Evolutionary conservation across 208 protist genomes (phyloP), one percentile per base, ranked within the genome.

Genomic region (Leptomonas pyrrhocoris): DNA sequence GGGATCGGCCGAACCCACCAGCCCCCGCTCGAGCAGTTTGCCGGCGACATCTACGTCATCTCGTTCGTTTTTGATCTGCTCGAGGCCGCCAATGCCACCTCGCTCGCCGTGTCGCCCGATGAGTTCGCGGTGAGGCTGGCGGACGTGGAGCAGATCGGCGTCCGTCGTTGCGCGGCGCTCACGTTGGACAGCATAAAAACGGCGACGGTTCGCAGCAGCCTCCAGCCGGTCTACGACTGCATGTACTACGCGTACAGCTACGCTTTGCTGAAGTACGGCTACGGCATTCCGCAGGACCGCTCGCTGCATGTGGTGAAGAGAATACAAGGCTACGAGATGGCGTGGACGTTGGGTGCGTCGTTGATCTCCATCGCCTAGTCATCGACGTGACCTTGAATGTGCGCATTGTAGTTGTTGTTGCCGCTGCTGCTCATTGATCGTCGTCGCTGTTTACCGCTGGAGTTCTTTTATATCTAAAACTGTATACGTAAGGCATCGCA

Each of bases 261-360:
- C 67, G 79, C 83, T 23, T 57, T 96, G 46, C 74, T 96, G 21
- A 72, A 65, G 13, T 7, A 91, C 58, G 86, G 86, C 9, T 88
- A 90, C 73, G 74, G 77, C 27, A 81, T 94, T 34, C 46, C 74
- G 8, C 61, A 82, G 11, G 70, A 85, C n/a, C 79, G 80, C 36
- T n/a, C 74, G 42, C 55, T 96, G 50, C 73, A 80, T 34, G 81
- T 95, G 43, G 85, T 67, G 11, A 95, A 96, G 78, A 93, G 92
- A 67, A 94, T 96, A 34, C 76, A 84, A 30, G 88, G 82, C 28
- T 83, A 85, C 73, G 92, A 96, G 64, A 81, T 83, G 13, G 73
- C 88, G 16, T 96, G 92, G 92, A 73, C 86, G 15, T 74, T 96
- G 13, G 92, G 92, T 38, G 87, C 89, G 15, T 88, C 84, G 27